phyloP scores from a whole-genome alignment of 2,329 filamentous ascomycete species.

The Biscogniauxia mediterranea region DNA sequence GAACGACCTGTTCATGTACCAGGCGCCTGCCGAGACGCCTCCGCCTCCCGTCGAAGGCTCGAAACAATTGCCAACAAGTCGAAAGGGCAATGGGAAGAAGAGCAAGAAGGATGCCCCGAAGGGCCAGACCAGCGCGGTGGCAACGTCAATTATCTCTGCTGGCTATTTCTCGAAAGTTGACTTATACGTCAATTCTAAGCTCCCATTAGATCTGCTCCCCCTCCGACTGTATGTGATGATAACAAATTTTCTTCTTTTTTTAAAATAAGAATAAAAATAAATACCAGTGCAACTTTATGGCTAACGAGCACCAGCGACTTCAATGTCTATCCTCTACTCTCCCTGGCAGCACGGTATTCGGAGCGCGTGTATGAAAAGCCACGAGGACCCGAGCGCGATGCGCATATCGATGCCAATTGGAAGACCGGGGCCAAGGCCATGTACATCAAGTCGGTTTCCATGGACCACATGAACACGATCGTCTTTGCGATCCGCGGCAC shows the following conservation, averaged over 20 bases:
- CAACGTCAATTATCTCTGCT: constrained; percentile 41
- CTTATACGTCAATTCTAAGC: constrained; percentile 72
- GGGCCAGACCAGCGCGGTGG: constrained; percentile 35
- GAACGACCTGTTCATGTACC: constrained; percentile 49
- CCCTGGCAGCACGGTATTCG: constrained; percentile 75
- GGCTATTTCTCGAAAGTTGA: constrained; percentile 75
- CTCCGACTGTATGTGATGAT: constrained; percentile 58
- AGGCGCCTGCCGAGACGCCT: constrained; percentile 18
- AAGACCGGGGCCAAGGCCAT: constrained; percentile 77
- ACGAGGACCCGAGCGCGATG: constrained; percentile 59
- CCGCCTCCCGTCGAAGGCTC: constrained; percentile 12
- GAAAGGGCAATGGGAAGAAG: constrained; percentile 27
- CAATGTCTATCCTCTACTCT: constrained; percentile 73
- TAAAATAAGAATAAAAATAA: no score
- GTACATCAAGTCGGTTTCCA: constrained; percentile 76
- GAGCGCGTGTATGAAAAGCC: constrained; percentile 70
- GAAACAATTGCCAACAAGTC: constrained; percentile 9
- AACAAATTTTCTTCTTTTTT: not conserved
- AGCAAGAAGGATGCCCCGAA: constrained; percentile 35
- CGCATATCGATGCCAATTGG: constrained; percentile 71
- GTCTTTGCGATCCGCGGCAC: constrained; percentile 83
- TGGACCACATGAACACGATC: constrained; percentile 75
- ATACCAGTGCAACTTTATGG: not conserved
- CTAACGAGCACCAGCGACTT: constrained; percentile 54
- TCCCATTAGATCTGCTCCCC: constrained; percentile 65